Evolutionary conservation across 2,329 filamentous ascomycete species (phyloP).

Genomic region (Dothistroma septosporum): DNA sequence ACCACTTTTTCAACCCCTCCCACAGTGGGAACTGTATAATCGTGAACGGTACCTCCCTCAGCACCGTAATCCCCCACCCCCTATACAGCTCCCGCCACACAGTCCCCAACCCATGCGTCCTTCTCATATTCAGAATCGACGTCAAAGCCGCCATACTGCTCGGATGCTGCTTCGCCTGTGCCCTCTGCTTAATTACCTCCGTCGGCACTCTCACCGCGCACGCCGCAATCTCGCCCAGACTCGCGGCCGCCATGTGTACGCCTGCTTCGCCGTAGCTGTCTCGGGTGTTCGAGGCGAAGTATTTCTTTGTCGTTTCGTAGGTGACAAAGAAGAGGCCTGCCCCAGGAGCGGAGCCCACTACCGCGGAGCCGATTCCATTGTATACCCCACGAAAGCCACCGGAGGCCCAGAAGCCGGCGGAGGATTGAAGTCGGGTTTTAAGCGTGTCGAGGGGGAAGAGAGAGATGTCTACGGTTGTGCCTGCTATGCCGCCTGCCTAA

Average conservation of each 20-base stretch:
- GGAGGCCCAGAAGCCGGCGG: constrained; percentile 68
- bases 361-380: constrained; percentile 80
- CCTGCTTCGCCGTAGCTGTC: constrained; percentile 31
- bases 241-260: constrained; percentile 78
- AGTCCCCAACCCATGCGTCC: constrained; percentile 42
- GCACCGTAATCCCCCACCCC: constrained; percentile 86
- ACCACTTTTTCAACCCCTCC: constrained; percentile 82
- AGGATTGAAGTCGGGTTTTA: constrained; percentile 92
- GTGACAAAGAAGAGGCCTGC: constrained; percentile 86
- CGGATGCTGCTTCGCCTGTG: constrained; percentile 80
- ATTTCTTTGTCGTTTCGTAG: constrained; percentile 31
- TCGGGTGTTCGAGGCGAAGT: constrained; percentile 5
- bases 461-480: constrained; percentile 92
- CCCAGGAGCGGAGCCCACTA: constrained; percentile 87
- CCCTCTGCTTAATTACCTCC: constrained; percentile 94
- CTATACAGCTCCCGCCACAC: constrained; percentile 85
- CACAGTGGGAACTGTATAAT: constrained; percentile 96
- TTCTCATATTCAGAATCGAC: constrained; percentile 56
- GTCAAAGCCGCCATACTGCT: constrained; percentile 63
- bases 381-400: constrained; percentile 92
- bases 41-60: constrained; percentile 95
- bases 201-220: constrained; percentile 91
- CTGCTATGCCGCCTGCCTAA: constrained; percentile 81
- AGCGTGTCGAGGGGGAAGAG: constrained; percentile 98
- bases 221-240: constrained; percentile 82